These are phyloP conservation scores for Fusarium sp. DNA, from an alignment of 2,329 filamentous ascomycete species.

Conservation along the genomic window DNA sequence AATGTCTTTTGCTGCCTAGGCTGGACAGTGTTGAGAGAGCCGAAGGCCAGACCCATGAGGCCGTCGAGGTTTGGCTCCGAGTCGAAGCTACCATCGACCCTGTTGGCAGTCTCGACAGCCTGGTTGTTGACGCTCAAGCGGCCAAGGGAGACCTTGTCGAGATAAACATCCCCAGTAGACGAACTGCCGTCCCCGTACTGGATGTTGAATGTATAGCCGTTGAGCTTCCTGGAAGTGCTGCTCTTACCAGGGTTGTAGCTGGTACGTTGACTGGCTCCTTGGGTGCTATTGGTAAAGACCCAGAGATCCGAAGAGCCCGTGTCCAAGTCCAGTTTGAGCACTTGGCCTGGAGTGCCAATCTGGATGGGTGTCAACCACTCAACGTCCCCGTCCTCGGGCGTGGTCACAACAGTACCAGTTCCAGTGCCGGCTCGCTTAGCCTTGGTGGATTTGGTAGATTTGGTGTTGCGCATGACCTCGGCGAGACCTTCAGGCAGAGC, in stretches of 20 bases:
- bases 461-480: slow-evolving; percentile 39
- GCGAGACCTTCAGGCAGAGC: slow-evolving; percentile 48
- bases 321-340: slow-evolving; percentile 58
- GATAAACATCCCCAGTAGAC: slow-evolving; percentile 57
- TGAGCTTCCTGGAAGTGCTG: slow-evolving; percentile 51
- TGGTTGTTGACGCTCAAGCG: slow-evolving; percentile 54
- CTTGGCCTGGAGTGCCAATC: slow-evolving; percentile 58
- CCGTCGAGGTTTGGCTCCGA: slow-evolving; percentile 53
- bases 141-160: slow-evolving; percentile 56
- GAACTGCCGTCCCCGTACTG: slow-evolving; percentile 57
- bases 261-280: slow-evolving; percentile 53
- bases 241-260: slow-evolving; percentile 55
- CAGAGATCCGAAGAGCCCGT: slow-evolving; percentile 61
- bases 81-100: slow-evolving; percentile 55
- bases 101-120: slow-evolving; percentile 56
- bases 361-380: slow-evolving; percentile 55
- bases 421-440: slow-evolving; percentile 44
- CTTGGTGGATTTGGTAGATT: background rate
- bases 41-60: slow-evolving; percentile 58
- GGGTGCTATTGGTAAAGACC: slow-evolving; percentile 60
- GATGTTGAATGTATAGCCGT: slow-evolving; percentile 55
- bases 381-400: slow-evolving; percentile 46
- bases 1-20: slow-evolving; percentile 57
- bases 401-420: slow-evolving; percentile 26
- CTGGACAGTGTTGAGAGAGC: slow-evolving; percentile 55